Percentiles rank a stretch among this genome's conserved stretches.
Conservation (phyloP, 192 early-diverging fungal genomes). For the Coemansia erecta region DNA sequence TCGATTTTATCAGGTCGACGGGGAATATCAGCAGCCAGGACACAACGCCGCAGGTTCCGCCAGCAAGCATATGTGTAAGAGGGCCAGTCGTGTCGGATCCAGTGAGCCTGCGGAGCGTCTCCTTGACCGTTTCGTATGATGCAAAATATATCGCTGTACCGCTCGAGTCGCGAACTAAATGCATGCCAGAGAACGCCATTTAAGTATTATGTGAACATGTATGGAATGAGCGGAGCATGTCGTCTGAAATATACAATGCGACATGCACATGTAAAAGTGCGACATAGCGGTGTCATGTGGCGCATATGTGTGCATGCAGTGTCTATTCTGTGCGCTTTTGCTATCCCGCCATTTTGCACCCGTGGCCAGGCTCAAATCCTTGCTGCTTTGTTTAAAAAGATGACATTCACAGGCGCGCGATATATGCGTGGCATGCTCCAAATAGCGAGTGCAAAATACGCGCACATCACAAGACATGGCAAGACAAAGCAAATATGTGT, state of each 20-base stretch:
- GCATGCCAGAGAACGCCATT: not conserved
- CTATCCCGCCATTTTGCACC: no score
- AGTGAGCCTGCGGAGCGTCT: constrained; percentile 43
- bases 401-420: not conserved
- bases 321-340: not conserved
- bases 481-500: not conserved
- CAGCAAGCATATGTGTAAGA: constrained; percentile 72
- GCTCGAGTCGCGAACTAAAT: constrained; percentile 58
- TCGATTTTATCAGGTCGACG: constrained; percentile 72
- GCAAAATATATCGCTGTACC: constrained; percentile 76
- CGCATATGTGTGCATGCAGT: constrained; percentile 4
- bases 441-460: not conserved
- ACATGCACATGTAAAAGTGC: not conserved
- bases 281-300: constrained; percentile 1
- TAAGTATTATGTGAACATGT: not conserved
- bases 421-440: not conserved
- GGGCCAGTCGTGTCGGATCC: constrained; percentile 55
- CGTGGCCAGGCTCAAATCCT: no score
- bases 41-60: constrained; percentile 72
- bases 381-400: no score
- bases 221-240: not conserved
- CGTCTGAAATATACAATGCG: not conserved
- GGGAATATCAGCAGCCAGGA: constrained; percentile 80
- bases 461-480: not conserved
- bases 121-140: constrained; percentile 62